phyloP scores from a whole-genome alignment of 495 filamentous ascomycete species.

The Aspergillus funiculosus region DNA sequence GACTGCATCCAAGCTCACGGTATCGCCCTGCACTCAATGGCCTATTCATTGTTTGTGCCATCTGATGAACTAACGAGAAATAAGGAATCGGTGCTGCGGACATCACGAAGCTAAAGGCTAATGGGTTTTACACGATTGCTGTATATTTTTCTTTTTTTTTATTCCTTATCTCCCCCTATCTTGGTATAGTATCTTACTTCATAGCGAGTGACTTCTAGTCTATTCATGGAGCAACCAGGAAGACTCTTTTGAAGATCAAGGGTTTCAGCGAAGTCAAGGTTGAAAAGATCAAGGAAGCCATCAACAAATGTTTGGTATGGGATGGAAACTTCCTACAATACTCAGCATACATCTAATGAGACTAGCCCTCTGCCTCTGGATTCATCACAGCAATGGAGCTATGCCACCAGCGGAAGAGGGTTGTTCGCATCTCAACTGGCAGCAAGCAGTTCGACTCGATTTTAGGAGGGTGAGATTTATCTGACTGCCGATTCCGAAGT shows the following conservation, averaged over 20 bases:
- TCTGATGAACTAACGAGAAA: no score
- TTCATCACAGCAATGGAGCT: slow-evolving; percentile 75
- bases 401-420: slow-evolving; percentile 59
- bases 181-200: slow-evolving; percentile 5
- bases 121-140: slow-evolving; percentile 66
- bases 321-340: neutral
- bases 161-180: neutral
- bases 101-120: slow-evolving; percentile 67
- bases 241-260: slow-evolving; percentile 65
- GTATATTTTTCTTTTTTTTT: slow-evolving; percentile 32
- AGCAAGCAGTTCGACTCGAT: slow-evolving; percentile 73
- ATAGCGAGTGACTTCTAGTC: slow-evolving; percentile 38
- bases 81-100: slow-evolving; percentile 66
- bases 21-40: slow-evolving; percentile 18
- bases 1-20: slow-evolving; percentile 70
- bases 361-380: slow-evolving; percentile 57
- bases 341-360: neutral
- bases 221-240: slow-evolving; percentile 60
- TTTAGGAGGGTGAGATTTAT: slow-evolving; percentile 53
- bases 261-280: slow-evolving; percentile 79
- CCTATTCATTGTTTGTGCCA: neutral
- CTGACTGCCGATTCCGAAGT: neutral
- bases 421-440: slow-evolving; percentile 65
- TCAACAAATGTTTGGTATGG: slow-evolving; percentile 61
- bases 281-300: slow-evolving; percentile 75